These are phyloP conservation scores for Ricinus communis DNA, from an alignment of 345 rosid species.

Conservation along the genomic window DNA sequence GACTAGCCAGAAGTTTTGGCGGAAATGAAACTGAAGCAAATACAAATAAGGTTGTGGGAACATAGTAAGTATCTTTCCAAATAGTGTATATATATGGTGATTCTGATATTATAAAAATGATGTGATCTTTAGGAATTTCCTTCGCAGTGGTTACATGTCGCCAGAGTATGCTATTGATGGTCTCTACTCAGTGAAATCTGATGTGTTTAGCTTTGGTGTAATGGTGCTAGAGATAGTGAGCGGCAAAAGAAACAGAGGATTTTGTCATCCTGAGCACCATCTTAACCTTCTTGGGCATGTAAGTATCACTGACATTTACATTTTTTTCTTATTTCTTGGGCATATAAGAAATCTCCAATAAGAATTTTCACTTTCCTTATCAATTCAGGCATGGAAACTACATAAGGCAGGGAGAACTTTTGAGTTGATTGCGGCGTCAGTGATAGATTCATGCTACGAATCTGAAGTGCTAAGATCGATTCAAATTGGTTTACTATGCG, in stretches of 20 bases:
- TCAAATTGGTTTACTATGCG: slow-evolving; percentile 28
- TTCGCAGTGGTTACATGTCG: slow-evolving; percentile 17
- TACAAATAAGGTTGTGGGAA: slow-evolving; percentile 16
- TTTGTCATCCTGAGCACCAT: slow-evolving; percentile 3
- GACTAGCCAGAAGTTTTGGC: slow-evolving; percentile 17
- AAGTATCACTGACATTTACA: neutral
- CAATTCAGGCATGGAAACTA: slow-evolving; percentile 6
- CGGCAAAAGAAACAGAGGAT: slow-evolving; percentile 16
- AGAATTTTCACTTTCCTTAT: neutral
- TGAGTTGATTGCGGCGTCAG: neutral
- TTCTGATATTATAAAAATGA: no score
- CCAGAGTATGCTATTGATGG: slow-evolving; percentile 21
- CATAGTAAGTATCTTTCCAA: slow-evolving; percentile 11
- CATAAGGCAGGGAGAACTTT: neutral
- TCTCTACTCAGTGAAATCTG: slow-evolving; percentile 12
- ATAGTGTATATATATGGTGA: no score
- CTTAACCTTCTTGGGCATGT: slow-evolving; percentile 24
- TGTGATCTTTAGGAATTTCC: no score
- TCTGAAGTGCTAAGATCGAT: slow-evolving; percentile 26
- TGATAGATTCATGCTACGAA: neutral
- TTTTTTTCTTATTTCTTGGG: neutral
- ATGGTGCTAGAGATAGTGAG: slow-evolving; percentile 6
- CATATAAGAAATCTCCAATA: no score
- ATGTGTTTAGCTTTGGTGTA: slow-evolving; percentile 16
- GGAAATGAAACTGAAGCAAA: slow-evolving; percentile 16